Percentiles rank a stretch among this genome's conserved stretches.
phyloP scores from a whole-genome alignment of 352 stramenopile genomes.

The Aphanomyces astaci region DNA sequence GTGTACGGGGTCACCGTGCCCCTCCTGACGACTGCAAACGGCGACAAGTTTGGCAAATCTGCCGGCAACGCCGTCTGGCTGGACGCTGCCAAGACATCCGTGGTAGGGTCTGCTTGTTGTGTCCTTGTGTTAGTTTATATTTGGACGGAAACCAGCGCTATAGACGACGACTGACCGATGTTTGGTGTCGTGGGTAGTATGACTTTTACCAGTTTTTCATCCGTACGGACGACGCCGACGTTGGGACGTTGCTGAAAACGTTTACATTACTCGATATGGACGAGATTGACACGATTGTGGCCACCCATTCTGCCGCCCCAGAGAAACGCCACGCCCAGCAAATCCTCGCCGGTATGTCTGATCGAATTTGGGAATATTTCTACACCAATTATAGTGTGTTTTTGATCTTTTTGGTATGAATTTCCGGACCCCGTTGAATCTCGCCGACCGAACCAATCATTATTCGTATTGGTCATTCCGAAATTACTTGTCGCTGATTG shows the following conservation, averaged over 20 bases:
- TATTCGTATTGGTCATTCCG: too few relatives aligned
- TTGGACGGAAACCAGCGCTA: too few relatives aligned
- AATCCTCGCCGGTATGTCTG: conserved; percentile 36
- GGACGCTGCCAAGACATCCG: conserved; percentile 89
- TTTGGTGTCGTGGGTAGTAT: conserved; percentile 56
- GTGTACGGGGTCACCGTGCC: conserved; percentile 94
- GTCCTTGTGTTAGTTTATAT: too few relatives aligned
- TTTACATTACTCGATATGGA: conserved; percentile 95
- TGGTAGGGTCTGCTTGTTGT: conserved; percentile 46
- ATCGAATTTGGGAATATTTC: conserved; percentile 1
- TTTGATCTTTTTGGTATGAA: too few relatives aligned
- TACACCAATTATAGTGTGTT: too few relatives aligned
- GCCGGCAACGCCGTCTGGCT: conserved; percentile 97
- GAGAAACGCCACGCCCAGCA: conserved; percentile 74
- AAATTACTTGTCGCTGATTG: too few relatives aligned
- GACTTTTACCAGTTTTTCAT: conserved; percentile 93
- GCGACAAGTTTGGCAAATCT: conserved; percentile 99
- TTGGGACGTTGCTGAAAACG: conserved; percentile 94
- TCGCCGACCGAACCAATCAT: too few relatives aligned
- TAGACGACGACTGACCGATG: too few relatives aligned
- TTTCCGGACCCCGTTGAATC: too few relatives aligned
- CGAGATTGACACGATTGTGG: conserved; percentile 86
- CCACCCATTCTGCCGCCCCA: conserved; percentile 62
- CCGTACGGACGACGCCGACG: conserved; percentile 82
- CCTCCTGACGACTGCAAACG: conserved; percentile 94